phyloP scores from a whole-genome alignment of 2,329 filamentous ascomycete genomes.

The Lecanosticta acicola region DNA sequence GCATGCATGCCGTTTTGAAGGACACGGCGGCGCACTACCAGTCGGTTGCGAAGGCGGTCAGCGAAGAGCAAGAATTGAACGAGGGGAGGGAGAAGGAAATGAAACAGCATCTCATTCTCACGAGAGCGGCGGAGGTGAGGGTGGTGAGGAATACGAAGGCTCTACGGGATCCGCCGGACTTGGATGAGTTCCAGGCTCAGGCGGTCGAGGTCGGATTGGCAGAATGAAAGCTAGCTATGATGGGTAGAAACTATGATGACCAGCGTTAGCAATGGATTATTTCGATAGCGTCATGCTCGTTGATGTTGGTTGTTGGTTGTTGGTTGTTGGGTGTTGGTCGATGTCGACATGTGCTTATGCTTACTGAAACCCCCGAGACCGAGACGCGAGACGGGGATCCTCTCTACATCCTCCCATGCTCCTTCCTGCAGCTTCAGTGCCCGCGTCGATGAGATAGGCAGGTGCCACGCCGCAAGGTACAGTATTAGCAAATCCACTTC shows the following conservation, averaged over 20 bases:
- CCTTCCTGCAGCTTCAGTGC: too few species aligned
- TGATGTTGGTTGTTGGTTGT: too few species aligned
- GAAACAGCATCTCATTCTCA: conserved; percentile 61
- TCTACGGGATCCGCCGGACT: conserved; percentile 62
- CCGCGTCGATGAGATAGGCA: neutral
- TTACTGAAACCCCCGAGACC: too few species aligned
- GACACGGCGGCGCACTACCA: conserved; percentile 62
- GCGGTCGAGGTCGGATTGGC: too few species aligned
- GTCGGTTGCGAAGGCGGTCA: conserved; percentile 51
- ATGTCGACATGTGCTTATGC: too few species aligned
- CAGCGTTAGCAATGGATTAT: too few species aligned
- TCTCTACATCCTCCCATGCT: too few species aligned
- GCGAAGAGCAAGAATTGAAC: conserved; percentile 43
- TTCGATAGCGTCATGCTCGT: too few species aligned
- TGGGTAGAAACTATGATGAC: too few species aligned
- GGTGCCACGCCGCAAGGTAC: neutral
- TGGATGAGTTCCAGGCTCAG: conserved; percentile 58
- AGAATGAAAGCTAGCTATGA: too few species aligned
- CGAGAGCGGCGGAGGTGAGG: conserved; percentile 82
- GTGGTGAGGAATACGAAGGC: conserved; percentile 69
- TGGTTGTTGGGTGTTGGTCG: too few species aligned
- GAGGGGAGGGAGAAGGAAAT: conserved; percentile 44
- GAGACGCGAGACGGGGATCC: too few species aligned
- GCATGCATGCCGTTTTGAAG: conserved; percentile 80
- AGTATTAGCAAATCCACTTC: neutral